phyloP scores from a whole-genome alignment of 2,329 filamentous ascomycete species.

The Chrysosphaeria jannelii region DNA sequence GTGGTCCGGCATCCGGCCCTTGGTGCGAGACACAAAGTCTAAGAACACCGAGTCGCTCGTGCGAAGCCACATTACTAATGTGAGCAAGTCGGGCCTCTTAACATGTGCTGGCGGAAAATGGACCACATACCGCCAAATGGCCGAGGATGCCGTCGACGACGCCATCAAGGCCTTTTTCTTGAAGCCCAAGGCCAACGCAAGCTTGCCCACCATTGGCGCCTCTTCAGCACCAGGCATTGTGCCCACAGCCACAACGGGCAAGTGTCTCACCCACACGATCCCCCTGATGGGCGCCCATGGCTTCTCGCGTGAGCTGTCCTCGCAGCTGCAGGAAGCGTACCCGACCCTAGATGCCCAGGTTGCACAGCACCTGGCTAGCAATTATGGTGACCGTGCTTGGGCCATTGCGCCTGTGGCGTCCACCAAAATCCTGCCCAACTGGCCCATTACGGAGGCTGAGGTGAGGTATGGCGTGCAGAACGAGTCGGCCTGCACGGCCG shows the following conservation, averaged over 20 bases:
- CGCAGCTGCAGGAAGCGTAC: conserved; percentile 21
- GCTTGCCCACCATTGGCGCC: conserved; percentile 5
- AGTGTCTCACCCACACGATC: conserved; percentile 17
- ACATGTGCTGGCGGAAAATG: conserved; percentile 67
- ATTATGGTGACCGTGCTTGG: conserved; percentile 84
- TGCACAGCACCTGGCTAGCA: conserved; percentile 59
- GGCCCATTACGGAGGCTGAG: conserved; percentile 15
- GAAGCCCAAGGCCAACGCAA: conserved; percentile 11
- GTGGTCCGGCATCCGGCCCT: conserved; percentile 47
- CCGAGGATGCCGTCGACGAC: conserved; percentile 58
- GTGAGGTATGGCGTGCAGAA: conserved; percentile 63
- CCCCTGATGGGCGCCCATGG: conserved; percentile 52
- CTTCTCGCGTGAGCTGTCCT: conserved; percentile 2
- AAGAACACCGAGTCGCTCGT: conserved; percentile 61
- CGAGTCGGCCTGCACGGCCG: conserved; percentile 75
- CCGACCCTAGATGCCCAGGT: conserved; percentile 80
- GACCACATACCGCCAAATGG: conserved; percentile 76
- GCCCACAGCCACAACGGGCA: conserved; percentile 4
- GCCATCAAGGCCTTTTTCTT: conserved; percentile 37
- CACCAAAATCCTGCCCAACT: conserved; percentile 1
- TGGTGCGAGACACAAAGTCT: conserved; percentile 55
- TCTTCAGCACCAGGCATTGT: not conserved
- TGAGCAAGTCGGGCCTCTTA: conserved; percentile 43
- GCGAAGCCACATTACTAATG: conserved; percentile 50
- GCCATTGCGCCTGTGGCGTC: conserved; percentile 20